Evolutionary conservation across 176 grass and related monocot species (phyloP), one percentile per base, ranked within the genome.

Genomic region (Triticum turgidum): DNA sequence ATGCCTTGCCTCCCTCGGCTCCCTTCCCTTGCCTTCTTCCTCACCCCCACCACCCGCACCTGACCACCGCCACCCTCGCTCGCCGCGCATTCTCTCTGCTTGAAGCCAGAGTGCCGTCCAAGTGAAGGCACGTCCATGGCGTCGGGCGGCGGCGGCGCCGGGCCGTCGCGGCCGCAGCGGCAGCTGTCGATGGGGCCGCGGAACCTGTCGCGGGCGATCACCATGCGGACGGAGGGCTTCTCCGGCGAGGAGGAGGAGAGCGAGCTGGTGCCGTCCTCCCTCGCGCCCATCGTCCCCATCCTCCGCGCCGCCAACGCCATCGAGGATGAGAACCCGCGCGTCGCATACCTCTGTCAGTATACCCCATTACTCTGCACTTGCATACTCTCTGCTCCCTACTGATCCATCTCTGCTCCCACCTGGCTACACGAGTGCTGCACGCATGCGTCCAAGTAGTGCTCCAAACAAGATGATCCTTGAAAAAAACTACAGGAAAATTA

Each of bases 291-390:
- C 47, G 92, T 90, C 37, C 97, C 94, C 82, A 91, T 99, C 67
- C 91, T 99, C 80, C 97, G 97, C 76, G 92, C 93, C 37, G 97
- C 97, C 51, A 99, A 96, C 89, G 97, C 94, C 85, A 93, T 99
- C 83, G 97, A 99, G 92, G 3, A 11, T 3, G n/a, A 80, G 0
- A 96, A 94, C 85, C 87, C 83, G 18, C 97, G 97, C 38, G 94
- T 99, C 79, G 94, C 97, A 0, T 99, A 97, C 79, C 90, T 96
- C 73, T 99, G 94, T 99, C 72, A 42, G 90, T 77, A 32, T 0
- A 54, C 49, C 18, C 5, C 2, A 17, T 47, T 47, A 1, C 51
- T 54, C 51, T 54, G 51, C 51, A 18, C 51, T 18, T 54, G 15
- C 15, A 18, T 54, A 0, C 49, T 52, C 49, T 52, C 15, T 54